phyloP scores from a whole-genome alignment of 73 alveolate species.

The Halteria grandinella region DNA sequence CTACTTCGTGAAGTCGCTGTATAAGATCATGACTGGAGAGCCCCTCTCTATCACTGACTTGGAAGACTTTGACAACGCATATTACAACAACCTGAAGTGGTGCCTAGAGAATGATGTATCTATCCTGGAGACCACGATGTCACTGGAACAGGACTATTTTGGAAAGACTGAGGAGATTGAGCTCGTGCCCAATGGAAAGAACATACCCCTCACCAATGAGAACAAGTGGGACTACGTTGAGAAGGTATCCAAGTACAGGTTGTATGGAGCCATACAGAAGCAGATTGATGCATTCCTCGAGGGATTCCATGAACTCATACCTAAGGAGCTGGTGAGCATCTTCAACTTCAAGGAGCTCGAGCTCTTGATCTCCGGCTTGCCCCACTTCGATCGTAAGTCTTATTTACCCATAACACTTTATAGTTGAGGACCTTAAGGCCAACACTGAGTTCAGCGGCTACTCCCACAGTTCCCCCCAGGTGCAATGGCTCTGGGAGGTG shows the following conservation, averaged over 20 bases:
- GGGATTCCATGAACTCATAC: slow-evolving; percentile 98
- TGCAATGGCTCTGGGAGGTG: slow-evolving; percentile 96
- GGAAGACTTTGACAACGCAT: slow-evolving; percentile 98
- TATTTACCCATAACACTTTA: background rate
- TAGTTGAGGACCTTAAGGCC: slow-evolving; percentile 94
- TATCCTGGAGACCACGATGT: slow-evolving; percentile 45
- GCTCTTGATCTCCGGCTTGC: slow-evolving; percentile 87
- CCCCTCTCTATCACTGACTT: slow-evolving; percentile 93
- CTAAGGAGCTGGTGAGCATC: slow-evolving; percentile 85
- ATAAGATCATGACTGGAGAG: slow-evolving; percentile 97
- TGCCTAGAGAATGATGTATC: slow-evolving; percentile 80
- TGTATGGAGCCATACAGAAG: slow-evolving; percentile 75
- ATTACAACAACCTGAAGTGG: slow-evolving; percentile 92
- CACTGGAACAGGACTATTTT: slow-evolving; percentile 81
- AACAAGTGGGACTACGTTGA: slow-evolving; percentile 83
- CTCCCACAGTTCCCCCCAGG: slow-evolving; percentile 80
- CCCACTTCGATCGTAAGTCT: slow-evolving; percentile 86
- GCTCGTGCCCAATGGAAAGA: slow-evolving; percentile 89
- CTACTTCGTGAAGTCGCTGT: slow-evolving; percentile 95
- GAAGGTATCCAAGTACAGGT: slow-evolving; percentile 80
- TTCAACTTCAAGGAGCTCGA: slow-evolving; percentile 89
- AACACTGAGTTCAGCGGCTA: slow-evolving; percentile 97
- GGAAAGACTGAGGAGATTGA: slow-evolving; percentile 89
- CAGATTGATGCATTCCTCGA: slow-evolving; percentile 90
- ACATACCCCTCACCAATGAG: slow-evolving; percentile 89